phyloP scores from a whole-genome alignment of 1,139 yeast genomes.

The Pichia sp. region DNA sequence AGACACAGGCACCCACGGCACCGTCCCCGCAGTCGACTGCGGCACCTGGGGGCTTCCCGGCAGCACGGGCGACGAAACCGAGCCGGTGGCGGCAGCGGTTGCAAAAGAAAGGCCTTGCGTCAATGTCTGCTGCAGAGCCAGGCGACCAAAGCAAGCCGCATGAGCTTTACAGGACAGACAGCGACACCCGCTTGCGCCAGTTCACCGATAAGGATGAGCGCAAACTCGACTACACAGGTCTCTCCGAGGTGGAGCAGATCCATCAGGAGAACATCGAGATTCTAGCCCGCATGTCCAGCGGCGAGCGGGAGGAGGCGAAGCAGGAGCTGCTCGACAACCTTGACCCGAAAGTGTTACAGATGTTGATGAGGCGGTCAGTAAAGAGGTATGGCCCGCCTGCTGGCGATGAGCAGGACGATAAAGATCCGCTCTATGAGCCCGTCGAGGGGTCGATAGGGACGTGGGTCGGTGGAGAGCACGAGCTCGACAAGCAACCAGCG shows the following conservation, averaged over 20 bases:
- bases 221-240: constrained; percentile 21
- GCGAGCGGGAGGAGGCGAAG: constrained; percentile 61
- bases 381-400: constrained; percentile 35
- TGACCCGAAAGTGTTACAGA: constrained; percentile 63
- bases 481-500: constrained; percentile 3
- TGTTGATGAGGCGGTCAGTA: constrained; percentile 36
- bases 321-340: constrained; percentile 62
- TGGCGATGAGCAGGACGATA: background rate
- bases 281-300: constrained; percentile 59
- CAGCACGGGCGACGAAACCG: constrained; percentile 32
- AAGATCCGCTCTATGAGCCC: constrained; percentile 36
- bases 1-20: constrained; percentile 24
- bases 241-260: constrained; percentile 65
- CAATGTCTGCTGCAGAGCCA: constrained; percentile 25
- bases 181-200: constrained; percentile 22
- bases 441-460: constrained; percentile 62
- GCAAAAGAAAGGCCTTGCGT: constrained; percentile 32
- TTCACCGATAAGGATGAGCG: constrained; percentile 17
- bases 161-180: constrained; percentile 17
- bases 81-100: constrained; percentile 22
- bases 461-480: constrained; percentile 61
- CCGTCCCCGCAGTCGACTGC: background rate
- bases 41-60: background rate
- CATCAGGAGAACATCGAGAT: constrained; percentile 70
- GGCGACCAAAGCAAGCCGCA: constrained; percentile 19